A percentile compares a stretch with the other conserved stretches of the same genome.
Evolutionary conservation across 2,329 filamentous ascomycete species (phyloP).

Genomic region (Teratosphaeria destructans): DNA sequence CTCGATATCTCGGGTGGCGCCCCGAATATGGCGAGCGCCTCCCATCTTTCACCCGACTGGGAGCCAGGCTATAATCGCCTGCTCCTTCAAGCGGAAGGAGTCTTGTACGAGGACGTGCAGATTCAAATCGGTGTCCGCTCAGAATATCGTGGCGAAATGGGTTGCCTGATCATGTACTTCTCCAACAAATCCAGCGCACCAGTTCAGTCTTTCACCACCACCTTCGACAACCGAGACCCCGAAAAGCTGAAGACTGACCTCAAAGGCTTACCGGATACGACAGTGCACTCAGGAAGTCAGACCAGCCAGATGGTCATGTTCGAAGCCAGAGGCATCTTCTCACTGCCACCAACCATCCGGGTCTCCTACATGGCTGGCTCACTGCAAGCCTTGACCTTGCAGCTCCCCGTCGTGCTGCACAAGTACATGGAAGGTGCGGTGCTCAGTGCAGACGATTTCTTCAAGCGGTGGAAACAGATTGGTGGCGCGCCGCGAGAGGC

Average conservation of each 20-base stretch:
- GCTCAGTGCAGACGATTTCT: constrained; percentile 83
- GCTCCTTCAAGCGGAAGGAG: constrained; percentile 68
- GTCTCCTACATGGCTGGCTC: constrained; percentile 92
- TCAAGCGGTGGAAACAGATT: constrained; percentile 98
- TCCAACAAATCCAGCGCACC: constrained; percentile 81
- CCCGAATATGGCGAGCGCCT: constrained; percentile 83
- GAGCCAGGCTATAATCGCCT: constrained; percentile 79
- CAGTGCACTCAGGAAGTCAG: constrained; percentile 62
- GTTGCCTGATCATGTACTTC: constrained; percentile 91
- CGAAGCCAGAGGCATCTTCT: constrained; percentile 72
- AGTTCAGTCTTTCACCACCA: constrained; percentile 89
- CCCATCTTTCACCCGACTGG: constrained; percentile 91
- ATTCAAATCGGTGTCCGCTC: constrained; percentile 85
- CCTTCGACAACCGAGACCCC: constrained; percentile 62
- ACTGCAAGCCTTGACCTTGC: constrained; percentile 81
- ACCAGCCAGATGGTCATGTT: constrained; percentile 93
- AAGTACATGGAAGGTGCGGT: constrained; percentile 96
- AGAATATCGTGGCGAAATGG: constrained; percentile 91
- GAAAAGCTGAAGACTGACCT: constrained; percentile 73
- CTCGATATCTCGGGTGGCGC: constrained; percentile 62
- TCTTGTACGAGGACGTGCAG: constrained; percentile 91
- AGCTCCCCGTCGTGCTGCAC: constrained; percentile 77
- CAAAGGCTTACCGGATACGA: constrained; percentile 79
- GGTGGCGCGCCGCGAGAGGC: constrained; percentile 78
- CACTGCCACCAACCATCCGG: constrained; percentile 77